Evolutionary conservation across 1,284 basidiomycete genomes (phyloP).

Genomic region (Ceratobasidium sp.): DNA sequence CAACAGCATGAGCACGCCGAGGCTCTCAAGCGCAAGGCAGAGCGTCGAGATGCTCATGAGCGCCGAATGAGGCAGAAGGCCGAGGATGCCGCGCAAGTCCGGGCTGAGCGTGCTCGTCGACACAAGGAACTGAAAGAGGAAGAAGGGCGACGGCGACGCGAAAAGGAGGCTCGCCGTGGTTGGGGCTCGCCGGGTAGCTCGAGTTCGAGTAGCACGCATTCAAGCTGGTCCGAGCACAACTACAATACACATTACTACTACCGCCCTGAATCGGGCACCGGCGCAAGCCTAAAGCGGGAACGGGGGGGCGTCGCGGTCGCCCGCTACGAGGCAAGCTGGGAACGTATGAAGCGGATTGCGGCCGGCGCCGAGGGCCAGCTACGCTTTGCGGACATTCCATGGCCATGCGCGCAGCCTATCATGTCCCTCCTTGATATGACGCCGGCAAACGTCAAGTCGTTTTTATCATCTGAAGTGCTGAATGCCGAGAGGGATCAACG

Average conservation of each 20-base stretch:
- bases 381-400: slow-evolving; percentile 22
- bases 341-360: slow-evolving; percentile 3
- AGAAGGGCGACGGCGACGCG: neutral
- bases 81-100: slow-evolving; percentile 19
- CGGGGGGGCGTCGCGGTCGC: neutral
- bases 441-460: neutral
- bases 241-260: neutral
- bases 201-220: neutral
- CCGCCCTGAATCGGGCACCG: neutral
- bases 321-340: slow-evolving; percentile 16
- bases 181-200: no score
- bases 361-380: neutral
- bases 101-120: slow-evolving; percentile 24
- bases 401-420: slow-evolving; percentile 6
- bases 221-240: slow-evolving; percentile 7
- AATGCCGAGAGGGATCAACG: neutral
- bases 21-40: slow-evolving; percentile 29
- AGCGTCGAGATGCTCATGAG: slow-evolving; percentile 25
- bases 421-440: neutral
- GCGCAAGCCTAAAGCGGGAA: neutral
- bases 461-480: neutral
- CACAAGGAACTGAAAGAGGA: slow-evolving; percentile 7
- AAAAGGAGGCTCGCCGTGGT: slow-evolving; percentile 4
- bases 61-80: slow-evolving; percentile 17
- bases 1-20: slow-evolving; percentile 29